Base-by-base conservation (phyloP, 805 yeast species). In the Yueomyces sp. region DNA sequence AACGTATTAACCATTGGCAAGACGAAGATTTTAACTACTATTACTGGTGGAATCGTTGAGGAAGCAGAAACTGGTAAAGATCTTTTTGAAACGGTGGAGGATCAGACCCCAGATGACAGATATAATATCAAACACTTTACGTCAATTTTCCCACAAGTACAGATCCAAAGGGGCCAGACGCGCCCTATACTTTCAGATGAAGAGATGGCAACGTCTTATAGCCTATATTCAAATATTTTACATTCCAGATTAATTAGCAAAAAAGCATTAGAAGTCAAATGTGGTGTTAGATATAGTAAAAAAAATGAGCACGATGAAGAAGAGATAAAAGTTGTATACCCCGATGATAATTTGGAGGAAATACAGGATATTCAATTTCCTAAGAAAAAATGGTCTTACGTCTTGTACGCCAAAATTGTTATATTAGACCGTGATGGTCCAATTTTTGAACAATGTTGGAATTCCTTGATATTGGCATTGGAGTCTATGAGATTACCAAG, bases 351-450 rank as follows among this genome's bases (percentile, higher is more conserved):
- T 33, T 54, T 54, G 5, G 54, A 57, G 30, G 39, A 36, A 28
- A 12, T 28, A 29, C 37, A 40, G 28, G 32, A 38, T 28, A 28
- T 51, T 30, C 57, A 52, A n/a, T n/a, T 34, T 34, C 65, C 72
- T 12, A 64, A 65, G 47, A 65, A 74, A 50, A 62, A 62, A 32
- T 77, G 74, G 66, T 64, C 72, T 40, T 69, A 72, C 58, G 84
- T 81, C 3, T 60, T 88, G 32, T 77, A 77, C 54, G 88, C 90
- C 3, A 77, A 77, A 51, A 68, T 86, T 37, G 79, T 81, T 51
- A 86, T 87, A 0, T 79, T 84, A 51, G 79, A 90, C 41, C 73
- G 92, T 45, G 70, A 85, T 1, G 95, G 95, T 0, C 94, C 96
- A 2, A 64, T 82, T 29, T 79, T 78, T 53, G 96, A 87, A 54